Percentiles rank a stretch among this genome's conserved stretches.
phyloP scores from a whole-genome alignment of 2,329 filamentous ascomycete species.

The Ramularia endophylla region DNA sequence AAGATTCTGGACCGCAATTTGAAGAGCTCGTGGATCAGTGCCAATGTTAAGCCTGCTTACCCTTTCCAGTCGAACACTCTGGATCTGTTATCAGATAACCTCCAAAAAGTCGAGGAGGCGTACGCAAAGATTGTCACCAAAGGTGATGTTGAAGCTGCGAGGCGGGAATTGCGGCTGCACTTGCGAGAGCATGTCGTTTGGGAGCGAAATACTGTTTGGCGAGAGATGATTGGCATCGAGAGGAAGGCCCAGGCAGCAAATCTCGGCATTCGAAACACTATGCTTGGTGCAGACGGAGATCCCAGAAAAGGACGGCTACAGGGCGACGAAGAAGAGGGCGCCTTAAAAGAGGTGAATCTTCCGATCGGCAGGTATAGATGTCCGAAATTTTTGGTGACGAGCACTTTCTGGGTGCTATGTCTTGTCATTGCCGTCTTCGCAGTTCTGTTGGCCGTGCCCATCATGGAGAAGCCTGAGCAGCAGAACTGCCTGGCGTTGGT shows the following conservation, averaged over 20 bases:
- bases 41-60: constrained; percentile 69
- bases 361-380: constrained; percentile 71
- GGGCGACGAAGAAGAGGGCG: constrained; percentile 68
- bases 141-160: constrained; percentile 70
- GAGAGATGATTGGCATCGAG: constrained; percentile 98
- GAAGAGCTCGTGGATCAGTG: constrained; percentile 68
- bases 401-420: constrained; percentile 72
- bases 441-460: constrained; percentile 66
- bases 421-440: constrained; percentile 67
- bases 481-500: constrained; percentile 95
- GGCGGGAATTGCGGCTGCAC: constrained; percentile 81
- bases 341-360: constrained; percentile 66
- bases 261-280: constrained; percentile 68
- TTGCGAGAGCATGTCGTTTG: constrained; percentile 95
- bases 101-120: constrained; percentile 66
- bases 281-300: constrained; percentile 70
- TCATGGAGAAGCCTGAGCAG: constrained; percentile 82
- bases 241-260: constrained; percentile 90
- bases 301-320: constrained; percentile 66
- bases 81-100: constrained; percentile 62
- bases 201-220: constrained; percentile 98
- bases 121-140: constrained; percentile 80
- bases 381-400: constrained; percentile 77
- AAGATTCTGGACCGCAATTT: constrained; percentile 85
- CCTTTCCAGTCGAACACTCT: constrained; percentile 73